A percentile compares a stretch with the other conserved stretches of the same genome.
Evolutionary conservation across 495 filamentous ascomycete species (phyloP).

Genomic region (Daldinia concentrica): DNA sequence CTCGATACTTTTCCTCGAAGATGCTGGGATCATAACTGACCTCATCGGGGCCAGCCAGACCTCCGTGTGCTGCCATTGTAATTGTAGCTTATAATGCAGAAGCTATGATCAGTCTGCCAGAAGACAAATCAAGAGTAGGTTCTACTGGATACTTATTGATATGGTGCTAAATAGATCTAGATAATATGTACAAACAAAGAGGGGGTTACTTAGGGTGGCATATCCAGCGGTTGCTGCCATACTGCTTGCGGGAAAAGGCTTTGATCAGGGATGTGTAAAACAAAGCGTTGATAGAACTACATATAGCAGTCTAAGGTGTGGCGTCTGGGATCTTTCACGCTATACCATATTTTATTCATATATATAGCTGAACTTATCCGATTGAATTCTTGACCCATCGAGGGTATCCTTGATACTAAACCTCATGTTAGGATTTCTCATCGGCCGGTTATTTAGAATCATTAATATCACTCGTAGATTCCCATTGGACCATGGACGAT

Average conservation of each 20-base stretch:
- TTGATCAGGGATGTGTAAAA: not conserved
- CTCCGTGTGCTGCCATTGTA: not conserved
- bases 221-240: not conserved
- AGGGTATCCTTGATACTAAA: not conserved
- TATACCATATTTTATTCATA: too few species aligned
- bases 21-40: not conserved
- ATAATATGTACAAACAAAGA: not conserved
- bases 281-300: not conserved
- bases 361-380: not conserved
- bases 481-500: too few species aligned
- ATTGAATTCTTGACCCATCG: not conserved
- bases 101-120: not conserved
- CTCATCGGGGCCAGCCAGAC: not conserved
- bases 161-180: not conserved
- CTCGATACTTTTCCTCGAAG: constrained; percentile 8
- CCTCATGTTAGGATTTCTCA: too few species aligned
- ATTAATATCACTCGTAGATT: too few species aligned
- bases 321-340: too few species aligned
- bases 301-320: not conserved
- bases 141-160: not conserved
- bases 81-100: not conserved
- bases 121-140: not conserved
- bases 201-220: not conserved
- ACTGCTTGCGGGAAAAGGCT: not conserved
- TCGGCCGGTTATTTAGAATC: too few species aligned